A percentile compares a stretch with the other conserved stretches of the same genome.
phyloP scores from a whole-genome alignment of 1,284 basidiomycete species.

The Dichomitus squalens region DNA sequence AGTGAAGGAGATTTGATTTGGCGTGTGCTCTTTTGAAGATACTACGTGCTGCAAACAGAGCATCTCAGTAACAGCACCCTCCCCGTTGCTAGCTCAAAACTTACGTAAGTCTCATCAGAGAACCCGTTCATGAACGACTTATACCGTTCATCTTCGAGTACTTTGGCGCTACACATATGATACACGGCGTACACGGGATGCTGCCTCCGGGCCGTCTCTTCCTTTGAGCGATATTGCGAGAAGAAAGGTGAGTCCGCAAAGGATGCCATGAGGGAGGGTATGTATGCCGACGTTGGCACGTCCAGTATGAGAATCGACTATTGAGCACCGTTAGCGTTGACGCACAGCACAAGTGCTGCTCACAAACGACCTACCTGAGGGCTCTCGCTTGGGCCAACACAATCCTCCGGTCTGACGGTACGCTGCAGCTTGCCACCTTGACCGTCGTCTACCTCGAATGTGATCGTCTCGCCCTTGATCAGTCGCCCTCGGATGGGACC shows the following conservation, averaged over 20 bases:
- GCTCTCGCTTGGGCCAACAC: constrained; percentile 52
- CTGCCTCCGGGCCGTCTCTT: constrained; percentile 43
- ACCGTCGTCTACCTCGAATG: constrained; percentile 50
- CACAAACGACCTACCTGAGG: constrained; percentile 43
- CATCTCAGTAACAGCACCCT: not conserved
- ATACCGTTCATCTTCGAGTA: constrained; percentile 72
- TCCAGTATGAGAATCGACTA: constrained; percentile 66
- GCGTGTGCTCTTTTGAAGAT: constrained; percentile 52
- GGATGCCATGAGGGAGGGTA: constrained; percentile 57
- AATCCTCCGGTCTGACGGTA: constrained; percentile 60
- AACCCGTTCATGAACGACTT: constrained; percentile 66
- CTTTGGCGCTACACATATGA: constrained; percentile 68
- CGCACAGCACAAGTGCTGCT: not conserved
- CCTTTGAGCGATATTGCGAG: constrained; percentile 46
- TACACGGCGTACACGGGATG: constrained; percentile 60
- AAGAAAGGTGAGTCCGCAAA: constrained; percentile 57
- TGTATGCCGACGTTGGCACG: constrained; percentile 60
- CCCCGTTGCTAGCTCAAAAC: not conserved
- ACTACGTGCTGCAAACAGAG: constrained; percentile 17
- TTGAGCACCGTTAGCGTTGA: not conserved
- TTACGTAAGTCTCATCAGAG: constrained; percentile 30
- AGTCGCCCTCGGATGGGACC: constrained; percentile 53
- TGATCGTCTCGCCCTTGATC: constrained; percentile 58
- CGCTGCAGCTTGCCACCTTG: constrained; percentile 42
- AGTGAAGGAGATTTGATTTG: constrained; percentile 77